Evolutionary conservation across 345 rosid species (phyloP).

Genomic region (Eucalyptus fibrosa): DNA sequence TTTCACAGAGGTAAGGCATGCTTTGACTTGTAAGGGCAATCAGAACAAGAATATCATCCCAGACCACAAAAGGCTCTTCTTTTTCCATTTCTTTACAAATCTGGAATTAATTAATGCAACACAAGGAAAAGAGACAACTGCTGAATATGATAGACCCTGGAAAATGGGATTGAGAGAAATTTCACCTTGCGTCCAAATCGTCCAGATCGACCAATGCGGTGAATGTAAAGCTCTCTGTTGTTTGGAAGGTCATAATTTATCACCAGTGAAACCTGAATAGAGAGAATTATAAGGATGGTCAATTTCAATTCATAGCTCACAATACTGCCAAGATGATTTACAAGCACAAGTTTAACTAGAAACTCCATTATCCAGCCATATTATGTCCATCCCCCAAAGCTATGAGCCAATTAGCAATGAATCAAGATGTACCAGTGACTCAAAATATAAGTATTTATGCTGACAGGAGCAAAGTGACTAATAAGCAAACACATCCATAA

Average conservation of each 20-base stretch:
- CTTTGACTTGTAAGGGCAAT: not conserved
- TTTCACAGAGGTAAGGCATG: not conserved
- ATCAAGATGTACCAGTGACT: not conserved
- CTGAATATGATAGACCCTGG: not conserved
- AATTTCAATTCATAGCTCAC: not conserved
- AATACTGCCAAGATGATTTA: not conserved
- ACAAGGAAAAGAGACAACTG: not conserved
- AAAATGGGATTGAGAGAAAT: not conserved
- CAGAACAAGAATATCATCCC: not conserved
- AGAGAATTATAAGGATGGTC: not conserved
- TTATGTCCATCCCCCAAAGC: not conserved
- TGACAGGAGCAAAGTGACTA: not conserved
- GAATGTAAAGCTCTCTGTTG: constrained; percentile 97
- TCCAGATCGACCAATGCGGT: constrained; percentile 94
- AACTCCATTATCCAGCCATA: not conserved
- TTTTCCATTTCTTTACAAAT: not conserved
- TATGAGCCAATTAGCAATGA: not conserved
- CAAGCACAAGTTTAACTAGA: not conserved
- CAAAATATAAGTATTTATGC: not conserved
- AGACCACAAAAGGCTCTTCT: not conserved
- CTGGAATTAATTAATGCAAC: not conserved
- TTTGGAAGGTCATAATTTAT: constrained; percentile 95
- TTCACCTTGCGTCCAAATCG: constrained; percentile 97
- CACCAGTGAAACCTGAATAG: constrained; percentile 74
- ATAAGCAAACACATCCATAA: not conserved